Evolutionary conservation across 2,329 filamentous ascomycete genomes (phyloP).

Genomic region (Fusarium sp.): DNA sequence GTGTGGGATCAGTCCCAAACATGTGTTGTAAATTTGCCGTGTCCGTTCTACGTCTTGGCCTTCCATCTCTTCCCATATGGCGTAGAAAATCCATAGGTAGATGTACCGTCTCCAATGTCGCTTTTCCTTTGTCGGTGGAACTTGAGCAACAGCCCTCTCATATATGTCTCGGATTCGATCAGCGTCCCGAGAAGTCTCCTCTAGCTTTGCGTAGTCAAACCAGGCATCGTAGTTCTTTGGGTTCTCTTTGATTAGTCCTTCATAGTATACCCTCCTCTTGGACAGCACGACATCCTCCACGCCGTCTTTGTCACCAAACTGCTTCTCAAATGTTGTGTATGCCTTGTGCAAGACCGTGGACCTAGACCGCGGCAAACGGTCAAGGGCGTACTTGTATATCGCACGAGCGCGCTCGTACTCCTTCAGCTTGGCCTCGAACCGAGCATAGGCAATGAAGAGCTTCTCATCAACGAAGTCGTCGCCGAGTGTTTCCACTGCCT

Average conservation of each 20-base stretch:
- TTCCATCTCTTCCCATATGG: slow-evolving; percentile 91
- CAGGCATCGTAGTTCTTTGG: slow-evolving; percentile 96
- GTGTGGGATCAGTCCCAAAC: slow-evolving; percentile 87
- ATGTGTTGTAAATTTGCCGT: slow-evolving; percentile 89
- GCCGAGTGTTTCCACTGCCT: slow-evolving; percentile 86
- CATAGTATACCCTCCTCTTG: slow-evolving; percentile 91
- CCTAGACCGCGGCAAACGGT: slow-evolving; percentile 87
- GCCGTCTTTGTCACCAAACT: slow-evolving; percentile 91
- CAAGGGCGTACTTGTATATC: slow-evolving; percentile 96
- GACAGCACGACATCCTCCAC: slow-evolving; percentile 96
- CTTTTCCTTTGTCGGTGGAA: slow-evolving; percentile 95
- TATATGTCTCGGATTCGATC: slow-evolving; percentile 92
- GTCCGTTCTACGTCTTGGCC: slow-evolving; percentile 81
- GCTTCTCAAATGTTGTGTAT: slow-evolving; percentile 98
- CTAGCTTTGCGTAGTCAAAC: slow-evolving; percentile 93
- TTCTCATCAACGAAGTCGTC: slow-evolving; percentile 97
- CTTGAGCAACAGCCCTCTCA: slow-evolving; percentile 92
- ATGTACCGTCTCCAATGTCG: slow-evolving; percentile 97
- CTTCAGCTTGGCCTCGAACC: slow-evolving; percentile 92
- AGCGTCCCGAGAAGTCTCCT: slow-evolving; percentile 83
- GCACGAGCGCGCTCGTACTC: slow-evolving; percentile 93
- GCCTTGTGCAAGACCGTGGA: slow-evolving; percentile 87
- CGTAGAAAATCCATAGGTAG: slow-evolving; percentile 98
- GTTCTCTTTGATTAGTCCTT: slow-evolving; percentile 92
- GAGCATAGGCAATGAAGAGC: slow-evolving; percentile 94